These are phyloP conservation scores for Dictyostelium citrinum DNA, from an alignment of 78 protist genomes.

Conservation along the genomic window DNA sequence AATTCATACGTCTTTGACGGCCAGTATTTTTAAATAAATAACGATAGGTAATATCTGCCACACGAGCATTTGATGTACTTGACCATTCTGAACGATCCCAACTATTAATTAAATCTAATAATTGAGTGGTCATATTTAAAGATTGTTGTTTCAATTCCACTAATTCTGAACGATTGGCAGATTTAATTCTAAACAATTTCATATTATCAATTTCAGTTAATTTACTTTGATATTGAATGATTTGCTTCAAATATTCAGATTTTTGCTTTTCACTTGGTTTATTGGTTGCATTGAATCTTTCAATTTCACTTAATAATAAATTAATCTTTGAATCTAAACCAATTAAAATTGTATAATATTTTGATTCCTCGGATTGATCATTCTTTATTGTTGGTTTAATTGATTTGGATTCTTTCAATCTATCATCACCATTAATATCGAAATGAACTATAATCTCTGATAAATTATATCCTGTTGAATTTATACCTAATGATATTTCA, in stretches of 20 bases:
- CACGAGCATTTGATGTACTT: not conserved
- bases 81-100: conserved; percentile 62
- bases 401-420: not conserved
- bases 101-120: conserved; percentile 35
- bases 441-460: not conserved
- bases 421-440: not conserved
- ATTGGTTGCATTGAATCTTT: not conserved
- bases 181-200: not conserved
- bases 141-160: conserved; percentile 20
- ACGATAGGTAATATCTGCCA: conserved; percentile 57
- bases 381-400: conserved; percentile 4
- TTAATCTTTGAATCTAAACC: not conserved
- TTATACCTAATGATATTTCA: not conserved
- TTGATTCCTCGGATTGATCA: not conserved
- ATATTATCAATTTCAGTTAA: conserved; percentile 18
- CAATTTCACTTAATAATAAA: not conserved
- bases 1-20: conserved; percentile 55
- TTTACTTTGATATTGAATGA: not conserved
- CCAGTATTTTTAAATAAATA: conserved; percentile 44
- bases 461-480: not conserved
- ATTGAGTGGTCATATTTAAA: not conserved
- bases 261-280: conserved; percentile 8
- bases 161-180: conserved; percentile 8
- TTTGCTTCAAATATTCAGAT: not conserved
- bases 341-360: not conserved